These are phyloP conservation scores for Penicillium silybi DNA, from an alignment of 495 filamentous ascomycete genomes.

Conservation along the genomic window DNA sequence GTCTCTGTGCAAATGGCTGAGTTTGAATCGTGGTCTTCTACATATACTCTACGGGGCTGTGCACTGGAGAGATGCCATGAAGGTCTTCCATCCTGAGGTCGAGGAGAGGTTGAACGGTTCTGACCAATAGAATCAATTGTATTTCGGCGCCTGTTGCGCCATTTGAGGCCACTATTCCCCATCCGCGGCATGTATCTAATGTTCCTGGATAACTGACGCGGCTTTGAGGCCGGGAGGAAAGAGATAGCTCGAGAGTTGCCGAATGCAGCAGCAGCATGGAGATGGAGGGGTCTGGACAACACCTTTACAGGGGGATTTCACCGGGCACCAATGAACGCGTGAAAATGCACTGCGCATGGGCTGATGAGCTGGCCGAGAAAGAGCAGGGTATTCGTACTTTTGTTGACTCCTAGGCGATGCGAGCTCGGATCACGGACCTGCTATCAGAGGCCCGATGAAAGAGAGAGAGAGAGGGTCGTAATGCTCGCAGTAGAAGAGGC, in stretches of 20 bases:
- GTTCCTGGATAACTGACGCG: too few relatives aligned
- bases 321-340: neutral
- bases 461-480: too few relatives aligned
- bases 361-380: neutral
- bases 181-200: too few relatives aligned
- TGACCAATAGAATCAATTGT: neutral
- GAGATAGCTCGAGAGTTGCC: neutral
- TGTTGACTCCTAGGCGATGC: neutral
- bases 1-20: neutral
- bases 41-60: too few relatives aligned
- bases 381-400: neutral
- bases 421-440: neutral
- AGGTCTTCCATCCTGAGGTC: too few relatives aligned
- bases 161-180: neutral
- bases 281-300: neutral
- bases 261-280: too few relatives aligned
- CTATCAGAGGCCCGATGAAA: too few relatives aligned
- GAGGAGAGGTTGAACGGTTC: neutral
- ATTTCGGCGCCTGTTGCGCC: neutral
- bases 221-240: neutral
- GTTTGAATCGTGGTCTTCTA: too few relatives aligned
- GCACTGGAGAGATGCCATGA: too few relatives aligned
- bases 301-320: neutral
- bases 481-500: neutral
- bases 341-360: conserved; percentile 13